phyloP scores from a whole-genome alignment of 1,139 yeast species.

The Blastobotrys arbuscula region DNA sequence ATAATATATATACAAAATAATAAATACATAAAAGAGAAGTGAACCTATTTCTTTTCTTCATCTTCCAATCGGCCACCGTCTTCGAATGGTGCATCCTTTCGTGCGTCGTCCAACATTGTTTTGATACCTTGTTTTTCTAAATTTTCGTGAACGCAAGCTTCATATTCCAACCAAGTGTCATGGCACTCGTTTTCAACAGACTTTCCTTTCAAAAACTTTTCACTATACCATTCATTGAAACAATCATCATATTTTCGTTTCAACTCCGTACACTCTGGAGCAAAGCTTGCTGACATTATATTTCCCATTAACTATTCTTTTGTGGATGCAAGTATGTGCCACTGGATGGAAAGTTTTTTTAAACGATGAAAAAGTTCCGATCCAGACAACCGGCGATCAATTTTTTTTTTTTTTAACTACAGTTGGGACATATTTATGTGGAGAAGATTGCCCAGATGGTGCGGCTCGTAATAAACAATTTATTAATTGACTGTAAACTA shows the following conservation, averaged over 20 bases:
- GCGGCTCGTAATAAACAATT: no score
- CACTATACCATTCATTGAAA: slow-evolving; percentile 94
- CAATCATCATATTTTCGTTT: slow-evolving; percentile 86
- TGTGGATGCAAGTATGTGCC: no score
- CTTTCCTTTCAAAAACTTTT: slow-evolving; percentile 66
- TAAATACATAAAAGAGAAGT: neutral
- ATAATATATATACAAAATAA: neutral
- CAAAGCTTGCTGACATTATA: slow-evolving; percentile 83
- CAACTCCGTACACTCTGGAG: slow-evolving; percentile 90
- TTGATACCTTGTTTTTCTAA: slow-evolving; percentile 65
- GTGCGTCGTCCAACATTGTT: slow-evolving; percentile 86
- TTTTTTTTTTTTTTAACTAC: no score
- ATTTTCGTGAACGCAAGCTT: slow-evolving; percentile 74
- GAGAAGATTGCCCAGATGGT: no score
- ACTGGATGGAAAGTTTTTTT: no score
- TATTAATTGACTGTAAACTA: no score
- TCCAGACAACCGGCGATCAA: no score
- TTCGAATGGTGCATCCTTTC: slow-evolving; percentile 86
- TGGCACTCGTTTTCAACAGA: slow-evolving; percentile 70
- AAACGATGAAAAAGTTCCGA: no score
- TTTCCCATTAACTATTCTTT: slow-evolving; percentile 30
- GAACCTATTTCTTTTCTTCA: slow-evolving; percentile 10
- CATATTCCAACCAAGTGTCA: slow-evolving; percentile 81
- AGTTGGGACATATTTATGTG: no score
- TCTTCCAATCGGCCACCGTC: slow-evolving; percentile 46